Percentiles rank a stretch among this genome's conserved stretches.
Evolutionary conservation across 176 grass and related monocot genomes (phyloP).

Genomic region (maize (Zea mays)): DNA sequence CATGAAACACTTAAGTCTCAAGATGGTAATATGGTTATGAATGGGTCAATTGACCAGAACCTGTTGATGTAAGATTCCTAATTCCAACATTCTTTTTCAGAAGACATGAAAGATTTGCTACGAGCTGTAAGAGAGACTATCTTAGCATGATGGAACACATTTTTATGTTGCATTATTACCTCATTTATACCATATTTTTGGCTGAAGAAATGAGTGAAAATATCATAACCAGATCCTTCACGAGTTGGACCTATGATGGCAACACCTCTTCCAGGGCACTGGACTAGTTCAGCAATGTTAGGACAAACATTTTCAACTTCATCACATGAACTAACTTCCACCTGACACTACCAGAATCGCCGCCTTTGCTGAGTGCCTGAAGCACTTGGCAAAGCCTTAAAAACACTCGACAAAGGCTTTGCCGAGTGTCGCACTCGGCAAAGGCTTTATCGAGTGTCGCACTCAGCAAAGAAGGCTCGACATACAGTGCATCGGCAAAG

Average conservation of each 20-base stretch:
- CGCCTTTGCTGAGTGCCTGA: too few species aligned
- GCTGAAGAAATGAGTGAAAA: constrained; percentile 58
- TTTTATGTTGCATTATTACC: constrained; percentile 34
- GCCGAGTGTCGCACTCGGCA: too few species aligned
- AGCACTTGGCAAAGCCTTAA: too few species aligned
- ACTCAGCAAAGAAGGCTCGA: too few species aligned
- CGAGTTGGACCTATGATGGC: constrained; percentile 50
- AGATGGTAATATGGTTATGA: background rate
- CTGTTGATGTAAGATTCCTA: background rate
- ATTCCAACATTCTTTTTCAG: background rate
- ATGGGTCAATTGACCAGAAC: background rate
- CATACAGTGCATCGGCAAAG: too few species aligned
- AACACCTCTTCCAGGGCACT: constrained; percentile 46
- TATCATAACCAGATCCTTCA: constrained; percentile 57
- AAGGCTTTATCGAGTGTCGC: too few species aligned
- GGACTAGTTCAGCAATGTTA: constrained; percentile 52
- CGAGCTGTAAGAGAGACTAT: background rate
- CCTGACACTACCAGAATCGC: too few species aligned
- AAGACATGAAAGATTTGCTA: background rate
- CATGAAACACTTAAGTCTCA: background rate
- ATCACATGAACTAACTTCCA: constrained; percentile 55
- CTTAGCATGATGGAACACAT: background rate
- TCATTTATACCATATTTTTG: constrained; percentile 56
- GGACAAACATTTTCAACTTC: constrained; percentile 53
- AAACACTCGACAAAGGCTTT: too few species aligned